Percentiles rank a stretch among this genome's conserved stretches.
These are phyloP conservation scores for Cutaneotrichosporon curvatum DNA, from an alignment of 1,284 basidiomycete genomes.

Conservation along the genomic window DNA sequence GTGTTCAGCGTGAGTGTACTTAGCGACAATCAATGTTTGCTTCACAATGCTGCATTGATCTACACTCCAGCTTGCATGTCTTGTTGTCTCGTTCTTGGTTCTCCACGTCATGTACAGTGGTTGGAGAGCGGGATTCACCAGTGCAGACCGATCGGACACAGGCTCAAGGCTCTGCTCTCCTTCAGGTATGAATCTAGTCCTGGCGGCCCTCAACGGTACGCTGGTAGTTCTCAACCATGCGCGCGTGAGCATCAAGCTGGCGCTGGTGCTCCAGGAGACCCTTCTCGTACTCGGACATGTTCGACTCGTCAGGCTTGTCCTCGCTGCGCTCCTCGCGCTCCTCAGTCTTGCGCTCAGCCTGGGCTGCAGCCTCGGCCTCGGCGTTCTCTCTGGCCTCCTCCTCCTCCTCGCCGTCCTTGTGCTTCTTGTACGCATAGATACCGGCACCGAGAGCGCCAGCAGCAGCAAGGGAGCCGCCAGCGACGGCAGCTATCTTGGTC, in stretches of 20 bases:
- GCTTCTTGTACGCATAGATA: conserved; percentile 11
- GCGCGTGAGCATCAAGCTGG: neutral
- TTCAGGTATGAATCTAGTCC: too few relatives aligned
- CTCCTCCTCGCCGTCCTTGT: conserved; percentile 6
- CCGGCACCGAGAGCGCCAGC: conserved; percentile 3
- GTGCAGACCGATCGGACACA: too few relatives aligned
- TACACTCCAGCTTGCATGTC: too few relatives aligned
- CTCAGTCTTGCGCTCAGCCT: neutral
- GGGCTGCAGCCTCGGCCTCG: too few relatives aligned
- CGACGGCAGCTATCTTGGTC: conserved; percentile 7
- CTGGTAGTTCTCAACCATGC: neutral
- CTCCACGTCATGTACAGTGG: too few relatives aligned
- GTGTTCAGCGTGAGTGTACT: too few relatives aligned
- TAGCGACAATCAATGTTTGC: too few relatives aligned
- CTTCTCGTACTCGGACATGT: neutral
- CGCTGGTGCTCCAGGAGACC: neutral
- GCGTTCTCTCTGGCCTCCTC: neutral
- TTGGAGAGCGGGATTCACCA: too few relatives aligned
- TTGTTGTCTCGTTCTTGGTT: too few relatives aligned
- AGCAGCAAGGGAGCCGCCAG: conserved; percentile 1
- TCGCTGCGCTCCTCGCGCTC: conserved; percentile 1
- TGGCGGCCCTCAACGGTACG: neutral
- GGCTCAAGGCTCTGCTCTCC: too few relatives aligned
- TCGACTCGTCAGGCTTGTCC: neutral
- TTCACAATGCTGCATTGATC: too few relatives aligned